A percentile compares a stretch with the other conserved stretches of the same genome.
Evolutionary conservation across 805 yeast genomes (phyloP).

Genomic region (Ogataea paradorogensis): DNA sequence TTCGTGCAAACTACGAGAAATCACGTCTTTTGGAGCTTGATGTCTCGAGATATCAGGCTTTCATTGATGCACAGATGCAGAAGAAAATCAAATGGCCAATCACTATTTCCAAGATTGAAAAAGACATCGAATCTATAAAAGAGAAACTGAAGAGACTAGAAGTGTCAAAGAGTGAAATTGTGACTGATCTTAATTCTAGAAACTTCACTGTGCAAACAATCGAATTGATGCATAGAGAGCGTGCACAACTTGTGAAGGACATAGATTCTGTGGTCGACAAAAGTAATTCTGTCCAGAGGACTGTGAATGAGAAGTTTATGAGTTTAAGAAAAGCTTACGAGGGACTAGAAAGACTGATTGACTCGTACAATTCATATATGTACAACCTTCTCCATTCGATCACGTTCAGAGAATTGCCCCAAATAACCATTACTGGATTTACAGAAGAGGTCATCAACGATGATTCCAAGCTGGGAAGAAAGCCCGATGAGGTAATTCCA

Average conservation of each 20-base stretch:
- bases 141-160: constrained; percentile 41
- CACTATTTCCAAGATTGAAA: constrained; percentile 52
- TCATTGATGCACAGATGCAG: constrained; percentile 62
- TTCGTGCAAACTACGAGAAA: constrained; percentile 54
- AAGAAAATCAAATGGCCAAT: constrained; percentile 63
- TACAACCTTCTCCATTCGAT: constrained; percentile 43
- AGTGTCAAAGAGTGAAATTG: constrained; percentile 38
- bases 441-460: constrained; percentile 30
- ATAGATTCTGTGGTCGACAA: constrained; percentile 45
- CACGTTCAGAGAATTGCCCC: constrained; percentile 21
- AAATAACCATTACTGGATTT: constrained; percentile 24
- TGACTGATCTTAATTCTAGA: constrained; percentile 44
- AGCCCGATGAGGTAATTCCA: constrained; percentile 42
- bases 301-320: constrained; percentile 46
- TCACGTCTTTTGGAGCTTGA: constrained; percentile 67
- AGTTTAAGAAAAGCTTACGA: constrained; percentile 50
- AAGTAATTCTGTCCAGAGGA: constrained; percentile 43
- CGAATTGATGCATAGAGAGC: constrained; percentile 58
- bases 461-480: constrained; percentile 45
- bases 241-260: constrained; percentile 54
- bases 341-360: constrained; percentile 48
- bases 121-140: constrained; percentile 47
- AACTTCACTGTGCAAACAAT: constrained; percentile 63
- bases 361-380: constrained; percentile 54
- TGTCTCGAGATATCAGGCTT: constrained; percentile 65